Base-by-base conservation (phyloP, 495 filamentous ascomycete species). In the Podospora pseudocomata region DNA sequence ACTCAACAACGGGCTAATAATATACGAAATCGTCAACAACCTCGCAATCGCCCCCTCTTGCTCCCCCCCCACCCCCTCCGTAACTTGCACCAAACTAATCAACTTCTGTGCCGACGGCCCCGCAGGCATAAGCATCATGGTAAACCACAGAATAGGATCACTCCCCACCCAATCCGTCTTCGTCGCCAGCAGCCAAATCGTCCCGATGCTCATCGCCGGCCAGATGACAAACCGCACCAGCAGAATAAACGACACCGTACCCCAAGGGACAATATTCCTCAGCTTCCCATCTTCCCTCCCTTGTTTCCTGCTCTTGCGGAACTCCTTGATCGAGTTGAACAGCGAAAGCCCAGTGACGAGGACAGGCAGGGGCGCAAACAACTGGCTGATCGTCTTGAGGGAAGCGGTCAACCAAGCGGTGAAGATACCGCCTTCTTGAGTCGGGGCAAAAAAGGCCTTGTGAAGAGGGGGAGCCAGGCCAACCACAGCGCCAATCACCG, bases 121-220 rank as follows among this genome's bases (percentile, higher is more conserved):
- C 2, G 84, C 82, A 0, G 91, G 90, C 87, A 93, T 92, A 26
- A 92, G 72, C 89, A 92, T 92, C 83, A 93, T 84, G 9, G 80
- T 78, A 72, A 92, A 93, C 88, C 88, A 93, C 20, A 93, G 74
- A 55, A 94, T 87, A 0, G 91, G 90, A 74, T 94, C 91, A 4
- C 80, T 66, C 7, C 80, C 76, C 2, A 93, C 75, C 7, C 89
- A 19, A 19, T 72, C 67, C 0, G 89, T 92, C 63, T 82, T 83
- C 18, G 78, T 80, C 9, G 87, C 90, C n/a, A 94, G 71, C 0
- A 79, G 66, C 70, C 87, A 93, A 19, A 93, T 84, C 7, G 86
- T 20, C 0, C 81, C 75, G 65, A 94, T 90, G 18, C 84, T 85
- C 26, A 80, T 69, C 1, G 63, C 58, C 26, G 75, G 75, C 75